Conservation (phyloP, 768 basidiomycete genomes). For the Tylopilus sp. region DNA sequence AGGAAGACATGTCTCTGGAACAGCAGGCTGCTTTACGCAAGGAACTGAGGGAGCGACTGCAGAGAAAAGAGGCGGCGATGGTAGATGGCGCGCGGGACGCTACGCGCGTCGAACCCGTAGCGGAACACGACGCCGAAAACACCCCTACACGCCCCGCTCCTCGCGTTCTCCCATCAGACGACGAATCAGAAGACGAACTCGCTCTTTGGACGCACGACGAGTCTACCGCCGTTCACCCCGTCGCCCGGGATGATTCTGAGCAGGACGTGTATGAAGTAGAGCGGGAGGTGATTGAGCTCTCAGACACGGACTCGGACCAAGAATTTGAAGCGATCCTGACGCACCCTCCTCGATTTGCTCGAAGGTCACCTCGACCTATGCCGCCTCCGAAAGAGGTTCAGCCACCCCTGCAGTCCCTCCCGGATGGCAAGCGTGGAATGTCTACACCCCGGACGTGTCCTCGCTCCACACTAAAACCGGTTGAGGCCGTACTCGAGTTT, state of each 20-base stretch:
- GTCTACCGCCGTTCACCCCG: slow-evolving; percentile 36
- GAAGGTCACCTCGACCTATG: slow-evolving; percentile 5
- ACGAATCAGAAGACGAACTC: slow-evolving; percentile 50
- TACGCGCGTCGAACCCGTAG: neutral
- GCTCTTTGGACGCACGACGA: slow-evolving; percentile 41
- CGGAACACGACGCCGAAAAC: slow-evolving; percentile 7
- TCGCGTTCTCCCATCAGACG: slow-evolving; percentile 14
- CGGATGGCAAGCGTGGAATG: slow-evolving; percentile 13
- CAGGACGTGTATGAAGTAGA: slow-evolving; percentile 13
- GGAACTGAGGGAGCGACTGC: slow-evolving; percentile 13
- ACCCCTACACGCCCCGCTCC: slow-evolving; percentile 16
- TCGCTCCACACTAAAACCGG: neutral
- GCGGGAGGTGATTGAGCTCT: slow-evolving; percentile 23
- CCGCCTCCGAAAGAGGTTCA: neutral
- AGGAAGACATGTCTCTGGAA: slow-evolving; percentile 23
- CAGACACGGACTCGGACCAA: slow-evolving; percentile 27
- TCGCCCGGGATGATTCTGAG: slow-evolving; percentile 18
- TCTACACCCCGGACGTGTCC: slow-evolving; percentile 10
- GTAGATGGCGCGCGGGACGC: slow-evolving; percentile 6
- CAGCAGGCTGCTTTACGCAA: slow-evolving; percentile 13
- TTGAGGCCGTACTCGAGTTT: slow-evolving; percentile 1
- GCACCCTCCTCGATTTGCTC: slow-evolving; percentile 18
- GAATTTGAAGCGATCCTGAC: slow-evolving; percentile 29
- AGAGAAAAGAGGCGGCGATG: slow-evolving; percentile 8
- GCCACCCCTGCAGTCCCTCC: slow-evolving; percentile 14